Evolutionary conservation across 2,329 filamentous ascomycete genomes (phyloP), one percentile per base, ranked within the genome.

Genomic region (Thelonectria blattea): DNA sequence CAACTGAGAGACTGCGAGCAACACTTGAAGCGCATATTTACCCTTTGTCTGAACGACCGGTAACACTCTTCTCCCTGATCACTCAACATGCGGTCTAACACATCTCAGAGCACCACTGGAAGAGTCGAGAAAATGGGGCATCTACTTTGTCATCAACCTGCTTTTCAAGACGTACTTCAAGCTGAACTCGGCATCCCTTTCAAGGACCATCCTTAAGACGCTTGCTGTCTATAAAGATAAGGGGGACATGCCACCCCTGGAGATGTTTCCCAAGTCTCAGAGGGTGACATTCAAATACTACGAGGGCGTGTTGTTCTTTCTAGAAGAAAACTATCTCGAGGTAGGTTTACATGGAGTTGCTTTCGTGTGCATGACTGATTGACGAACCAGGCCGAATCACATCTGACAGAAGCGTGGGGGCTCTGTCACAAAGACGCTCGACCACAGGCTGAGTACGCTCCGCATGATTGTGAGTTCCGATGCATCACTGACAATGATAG

Each of bases 101-200:
- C 56, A 39, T 9, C 18, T 11, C 12, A 94, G 92, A 76, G 91
- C 91, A 62, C 88, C 91, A 14, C 81, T 97, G 46, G 88, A 93
- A 71, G 91, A 96, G 70, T 97, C 94, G 9, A 88, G 95, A 56
- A 99, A 98, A 85, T 99, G 95, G 95, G 96, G 92, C 7, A 91
- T 97, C 49, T 99, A 99, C 80, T 93, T 93, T 75, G 89, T 94
- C 66, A 92, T 93, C 72, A 98, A 97, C 73, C 84, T 99, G 8
- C 83, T 97, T 14, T 99, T 99, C 86, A 98, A 98, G 78, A 98
- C 93, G 1, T 97, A 98, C 76, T 99, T 99, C 81, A 96, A 92
- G 80, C 82, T 98, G 64, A 97, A 96, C 78, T 91, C 91, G 34
- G 90, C 96, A 58, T 88, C 88, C n/a, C 81, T 98, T 18, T 96